Evolutionary conservation across 208 protist species (phyloP).

Genomic region (Blechomonas ayalai): DNA sequence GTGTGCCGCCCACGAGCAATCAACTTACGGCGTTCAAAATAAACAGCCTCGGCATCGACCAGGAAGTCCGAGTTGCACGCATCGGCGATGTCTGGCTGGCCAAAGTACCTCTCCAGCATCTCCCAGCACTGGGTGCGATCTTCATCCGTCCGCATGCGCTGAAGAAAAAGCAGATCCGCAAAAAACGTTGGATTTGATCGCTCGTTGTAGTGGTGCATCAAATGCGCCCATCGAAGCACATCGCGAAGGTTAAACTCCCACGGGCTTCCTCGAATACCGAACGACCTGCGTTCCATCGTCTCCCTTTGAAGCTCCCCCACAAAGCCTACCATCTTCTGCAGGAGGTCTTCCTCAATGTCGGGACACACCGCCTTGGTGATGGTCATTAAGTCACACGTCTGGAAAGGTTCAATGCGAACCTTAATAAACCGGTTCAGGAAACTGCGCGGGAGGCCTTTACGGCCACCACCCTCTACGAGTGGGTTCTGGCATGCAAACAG

Average conservation of each 20-base stretch:
- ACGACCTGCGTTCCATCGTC: slow-evolving; percentile 80
- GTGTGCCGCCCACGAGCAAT: slow-evolving; percentile 8
- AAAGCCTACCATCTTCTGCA: slow-evolving; percentile 93
- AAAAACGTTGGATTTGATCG: slow-evolving; percentile 41
- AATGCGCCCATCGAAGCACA: slow-evolving; percentile 97
- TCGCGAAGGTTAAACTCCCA: slow-evolving; percentile 99
- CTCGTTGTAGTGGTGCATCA: slow-evolving; percentile 70
- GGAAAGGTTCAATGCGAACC: slow-evolving; percentile 92
- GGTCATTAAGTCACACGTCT: slow-evolving; percentile 73
- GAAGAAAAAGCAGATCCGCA: slow-evolving; percentile 78
- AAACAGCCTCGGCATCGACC: slow-evolving; percentile 47
- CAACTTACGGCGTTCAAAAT: slow-evolving; percentile 41
- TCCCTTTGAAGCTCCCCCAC: slow-evolving; percentile 86
- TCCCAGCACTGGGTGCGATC: slow-evolving; percentile 36
- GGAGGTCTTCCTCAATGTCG: slow-evolving; percentile 44
- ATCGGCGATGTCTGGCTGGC: slow-evolving; percentile 10
- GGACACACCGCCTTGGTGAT: slow-evolving; percentile 81
- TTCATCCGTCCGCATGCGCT: slow-evolving; percentile 80
- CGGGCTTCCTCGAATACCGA: slow-evolving; percentile 90
- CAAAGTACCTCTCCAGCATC: slow-evolving; percentile 44
- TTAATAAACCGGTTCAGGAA: slow-evolving; percentile 99
- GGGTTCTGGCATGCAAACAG: slow-evolving; percentile 99
- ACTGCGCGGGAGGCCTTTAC: slow-evolving; percentile 99
- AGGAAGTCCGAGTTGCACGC: slow-evolving; percentile 59
- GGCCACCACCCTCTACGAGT: slow-evolving; percentile 95